A percentile compares a stretch with the other conserved stretches of the same genome.
phyloP scores from a whole-genome alignment of 805 yeast species.

The Starmera quercuum region DNA sequence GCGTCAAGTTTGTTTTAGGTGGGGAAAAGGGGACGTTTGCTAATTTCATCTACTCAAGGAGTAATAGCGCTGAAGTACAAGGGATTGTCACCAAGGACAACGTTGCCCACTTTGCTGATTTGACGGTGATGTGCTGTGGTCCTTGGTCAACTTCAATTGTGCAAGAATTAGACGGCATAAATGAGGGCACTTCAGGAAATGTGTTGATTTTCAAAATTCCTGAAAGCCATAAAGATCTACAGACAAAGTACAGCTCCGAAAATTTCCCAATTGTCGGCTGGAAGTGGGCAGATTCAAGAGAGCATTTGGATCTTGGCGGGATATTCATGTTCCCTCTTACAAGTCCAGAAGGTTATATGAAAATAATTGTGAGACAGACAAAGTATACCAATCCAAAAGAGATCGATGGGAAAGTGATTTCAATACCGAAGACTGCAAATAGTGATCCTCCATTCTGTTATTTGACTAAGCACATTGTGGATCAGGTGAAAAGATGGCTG shows the following conservation, averaged over 20 bases:
- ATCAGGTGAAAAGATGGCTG: constrained; percentile 20
- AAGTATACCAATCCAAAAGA: constrained; percentile 25
- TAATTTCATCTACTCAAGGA: constrained; percentile 12
- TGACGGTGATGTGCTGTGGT: constrained; percentile 13
- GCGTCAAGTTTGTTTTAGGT: constrained; percentile 27
- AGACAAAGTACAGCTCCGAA: constrained; percentile 23
- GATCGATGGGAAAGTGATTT: constrained; percentile 17
- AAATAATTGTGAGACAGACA: constrained; percentile 28
- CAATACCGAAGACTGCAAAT: constrained; percentile 24
- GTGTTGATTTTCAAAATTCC: constrained; percentile 29
- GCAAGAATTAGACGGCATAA: constrained; percentile 23
- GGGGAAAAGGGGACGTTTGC: constrained; percentile 22
- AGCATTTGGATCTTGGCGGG: constrained; percentile 23
- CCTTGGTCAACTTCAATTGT: constrained; percentile 18
- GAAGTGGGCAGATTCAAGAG: constrained; percentile 25
- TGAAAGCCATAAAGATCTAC: constrained; percentile 24
- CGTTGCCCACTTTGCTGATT: constrained; percentile 10
- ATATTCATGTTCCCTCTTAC: constrained; percentile 27
- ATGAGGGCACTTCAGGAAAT: constrained; percentile 30
- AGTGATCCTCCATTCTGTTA: constrained; percentile 13
- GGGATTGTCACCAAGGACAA: constrained; percentile 23
- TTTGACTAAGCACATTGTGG: constrained; percentile 20
- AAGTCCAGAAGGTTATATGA: constrained; percentile 26
- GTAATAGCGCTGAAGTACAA: constrained; percentile 2
- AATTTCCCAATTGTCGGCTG: constrained; percentile 28